Percentiles rank a stretch among this genome's conserved stretches.
Conservation (phyloP, 202 grass and related monocot species). For the Elaeis oleifera region DNA sequence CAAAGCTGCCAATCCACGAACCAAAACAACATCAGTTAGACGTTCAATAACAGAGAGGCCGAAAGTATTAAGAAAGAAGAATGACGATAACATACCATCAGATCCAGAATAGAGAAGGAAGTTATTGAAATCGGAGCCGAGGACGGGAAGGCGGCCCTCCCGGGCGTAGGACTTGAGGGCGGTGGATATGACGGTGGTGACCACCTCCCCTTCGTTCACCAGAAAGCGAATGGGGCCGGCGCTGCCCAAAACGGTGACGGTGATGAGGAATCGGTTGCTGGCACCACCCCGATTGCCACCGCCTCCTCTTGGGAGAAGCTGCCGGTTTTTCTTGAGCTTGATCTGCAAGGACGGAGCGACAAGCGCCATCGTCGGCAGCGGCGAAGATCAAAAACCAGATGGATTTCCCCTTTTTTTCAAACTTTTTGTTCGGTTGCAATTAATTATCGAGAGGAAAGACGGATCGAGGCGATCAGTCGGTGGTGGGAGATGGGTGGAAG, state of each 20-base stretch:
- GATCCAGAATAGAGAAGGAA: not conserved
- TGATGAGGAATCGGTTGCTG: not conserved
- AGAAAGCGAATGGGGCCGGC: not conserved
- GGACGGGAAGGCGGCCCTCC: not conserved
- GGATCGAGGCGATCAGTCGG: no score
- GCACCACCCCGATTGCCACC: not conserved
- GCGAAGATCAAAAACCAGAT: constrained; percentile 5
- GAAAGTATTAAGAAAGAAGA: not conserved
- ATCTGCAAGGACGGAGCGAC: constrained; percentile 12
- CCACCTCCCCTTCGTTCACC: not conserved
- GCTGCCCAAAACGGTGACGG: not conserved
- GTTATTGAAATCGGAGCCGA: not conserved
- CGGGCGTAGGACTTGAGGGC: not conserved
- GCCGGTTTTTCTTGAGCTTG: not conserved
- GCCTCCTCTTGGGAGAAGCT: not conserved
- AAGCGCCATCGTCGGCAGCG: constrained; percentile 12
- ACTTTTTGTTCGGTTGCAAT: no score
- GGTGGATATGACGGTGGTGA: not conserved
- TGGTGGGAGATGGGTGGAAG: no score
- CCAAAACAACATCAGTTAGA: not conserved
- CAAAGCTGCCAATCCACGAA: not conserved
- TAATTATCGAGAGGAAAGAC: no score
- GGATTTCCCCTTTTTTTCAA: no score
- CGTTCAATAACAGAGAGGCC: not conserved
- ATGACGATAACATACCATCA: not conserved